Evolutionary conservation across 2,329 filamentous ascomycete species (phyloP), one percentile per base, ranked within the genome.

Genomic region (Pseudocercospora fuligena): DNA sequence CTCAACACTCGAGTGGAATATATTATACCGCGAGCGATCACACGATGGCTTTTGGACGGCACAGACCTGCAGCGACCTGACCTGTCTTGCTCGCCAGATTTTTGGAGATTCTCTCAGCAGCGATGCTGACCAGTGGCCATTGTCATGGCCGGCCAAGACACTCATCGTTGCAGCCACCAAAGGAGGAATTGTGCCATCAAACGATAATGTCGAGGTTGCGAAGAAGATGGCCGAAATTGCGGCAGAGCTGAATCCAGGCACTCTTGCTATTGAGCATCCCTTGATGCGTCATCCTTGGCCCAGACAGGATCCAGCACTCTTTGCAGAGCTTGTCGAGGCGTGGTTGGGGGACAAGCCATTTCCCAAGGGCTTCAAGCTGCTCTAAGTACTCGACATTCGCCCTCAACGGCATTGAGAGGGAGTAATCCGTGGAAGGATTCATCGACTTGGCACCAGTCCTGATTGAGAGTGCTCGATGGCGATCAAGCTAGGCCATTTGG

Each of bases 211-310:
- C 0, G 65, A 71, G 1, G 62, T 68, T 31, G 73, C 73, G 16
- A 65, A 51, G 25, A 63, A 60, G 27, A 54, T 74, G 25, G 65
- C 67, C 40, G 70, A 70, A 12, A 69, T 70, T 61, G 73, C 66
- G 5, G 27, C 62, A 27, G 43, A 69, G 47, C 47, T 23, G 16
- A 72, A 73, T 60, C 14, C 49, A 23, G 67, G 61, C 25, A 74
- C 69, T 11, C 56, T 49, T n/a, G 73, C 73, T 29, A 66, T 67
- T 25, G 66, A 60, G 12, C 70, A 74, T 62, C 33, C 59, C 4
- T 51, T 57, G 8, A 73, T 74, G 71, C 61, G 73, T 21, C 74
- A 75, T 66, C 71, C 73, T 14, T 76, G 74, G 74, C 68, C 64
- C 61, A 46, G 66, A 29, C 74, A 76, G 59, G 69, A 66, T 29